phyloP scores from a whole-genome alignment of 2,329 filamentous ascomycete species.

The Leptoxyphium fumago region DNA sequence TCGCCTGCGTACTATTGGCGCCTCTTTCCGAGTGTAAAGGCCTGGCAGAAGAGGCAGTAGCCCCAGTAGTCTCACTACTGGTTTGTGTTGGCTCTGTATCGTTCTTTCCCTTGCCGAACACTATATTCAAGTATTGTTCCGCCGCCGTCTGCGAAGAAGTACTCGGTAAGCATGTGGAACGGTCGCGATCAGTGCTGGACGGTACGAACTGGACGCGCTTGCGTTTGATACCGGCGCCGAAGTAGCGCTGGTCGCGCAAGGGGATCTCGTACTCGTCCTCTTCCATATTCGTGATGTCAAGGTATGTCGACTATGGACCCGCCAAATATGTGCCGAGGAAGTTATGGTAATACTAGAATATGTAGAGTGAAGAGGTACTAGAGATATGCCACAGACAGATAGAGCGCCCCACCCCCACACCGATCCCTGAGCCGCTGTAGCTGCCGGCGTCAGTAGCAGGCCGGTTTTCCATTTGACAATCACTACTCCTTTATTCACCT shows the following conservation, averaged over 20 bases:
- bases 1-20: background rate
- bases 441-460: slow-evolving; percentile 34
- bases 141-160: slow-evolving; percentile 19
- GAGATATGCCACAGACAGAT: no score
- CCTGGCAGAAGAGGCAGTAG: background rate
- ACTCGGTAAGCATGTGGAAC: slow-evolving; percentile 5
- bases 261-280: slow-evolving; percentile 46
- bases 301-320: no score
- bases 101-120: slow-evolving; percentile 35
- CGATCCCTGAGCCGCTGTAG: slow-evolving; percentile 48
- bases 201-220: slow-evolving; percentile 47
- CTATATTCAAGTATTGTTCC: slow-evolving; percentile 52
- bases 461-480: slow-evolving; percentile 48
- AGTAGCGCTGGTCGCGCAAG: slow-evolving; percentile 43
- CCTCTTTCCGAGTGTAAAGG: background rate
- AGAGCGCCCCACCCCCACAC: slow-evolving; percentile 48
- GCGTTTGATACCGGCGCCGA: slow-evolving; percentile 47
- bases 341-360: no score
- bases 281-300: slow-evolving; percentile 4
- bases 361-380: no score
- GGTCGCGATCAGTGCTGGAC: slow-evolving; percentile 17
- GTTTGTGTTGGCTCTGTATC: slow-evolving; percentile 6
- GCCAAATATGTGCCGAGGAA: no score
- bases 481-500: slow-evolving; percentile 54
- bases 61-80: background rate